Percentiles rank a stretch among this genome's conserved stretches.
phyloP scores from a whole-genome alignment of 192 early-diverging fungal genomes.

The Entomortierella beljakovae region DNA sequence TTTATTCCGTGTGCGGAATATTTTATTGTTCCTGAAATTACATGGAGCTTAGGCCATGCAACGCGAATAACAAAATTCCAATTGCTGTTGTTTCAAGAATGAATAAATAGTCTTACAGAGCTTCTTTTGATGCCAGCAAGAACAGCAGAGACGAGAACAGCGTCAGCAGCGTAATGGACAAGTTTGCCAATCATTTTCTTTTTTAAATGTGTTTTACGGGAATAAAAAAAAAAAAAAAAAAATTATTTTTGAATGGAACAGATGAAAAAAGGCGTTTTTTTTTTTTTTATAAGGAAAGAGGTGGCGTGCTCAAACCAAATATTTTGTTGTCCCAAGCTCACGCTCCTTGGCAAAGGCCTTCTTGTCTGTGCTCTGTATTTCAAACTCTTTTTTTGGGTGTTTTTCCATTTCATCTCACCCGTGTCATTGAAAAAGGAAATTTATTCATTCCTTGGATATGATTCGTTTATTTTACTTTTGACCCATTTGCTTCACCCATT shows the following conservation, averaged over 20 bases:
- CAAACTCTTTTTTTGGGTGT: background rate
- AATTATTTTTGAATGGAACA: background rate
- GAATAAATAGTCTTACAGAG: constrained; percentile 59
- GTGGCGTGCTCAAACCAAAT: background rate
- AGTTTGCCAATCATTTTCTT: constrained; percentile 56
- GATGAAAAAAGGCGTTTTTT: background rate
- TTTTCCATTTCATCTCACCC: background rate
- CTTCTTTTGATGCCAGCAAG: constrained; percentile 69
- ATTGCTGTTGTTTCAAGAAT: constrained; percentile 1
- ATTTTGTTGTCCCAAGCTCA: too few species aligned
- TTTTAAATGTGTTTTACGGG: background rate
- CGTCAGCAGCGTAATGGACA: constrained; percentile 65
- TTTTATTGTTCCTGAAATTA: too few species aligned
- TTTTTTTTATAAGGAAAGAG: background rate
- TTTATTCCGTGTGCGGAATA: too few species aligned
- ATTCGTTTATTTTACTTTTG: background rate
- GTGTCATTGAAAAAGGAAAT: constrained; percentile 7
- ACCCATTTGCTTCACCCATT: constrained; percentile 22
- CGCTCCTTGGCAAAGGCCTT: background rate
- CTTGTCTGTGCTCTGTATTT: background rate
- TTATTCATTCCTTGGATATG: background rate
- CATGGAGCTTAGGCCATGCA: too few species aligned
- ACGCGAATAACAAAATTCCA: too few species aligned
- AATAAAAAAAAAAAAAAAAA: constrained; percentile 1
- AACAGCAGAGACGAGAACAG: constrained; percentile 68